Conservation (phyloP, 2,329 filamentous ascomycete species). For the Penicillium sp. region DNA sequence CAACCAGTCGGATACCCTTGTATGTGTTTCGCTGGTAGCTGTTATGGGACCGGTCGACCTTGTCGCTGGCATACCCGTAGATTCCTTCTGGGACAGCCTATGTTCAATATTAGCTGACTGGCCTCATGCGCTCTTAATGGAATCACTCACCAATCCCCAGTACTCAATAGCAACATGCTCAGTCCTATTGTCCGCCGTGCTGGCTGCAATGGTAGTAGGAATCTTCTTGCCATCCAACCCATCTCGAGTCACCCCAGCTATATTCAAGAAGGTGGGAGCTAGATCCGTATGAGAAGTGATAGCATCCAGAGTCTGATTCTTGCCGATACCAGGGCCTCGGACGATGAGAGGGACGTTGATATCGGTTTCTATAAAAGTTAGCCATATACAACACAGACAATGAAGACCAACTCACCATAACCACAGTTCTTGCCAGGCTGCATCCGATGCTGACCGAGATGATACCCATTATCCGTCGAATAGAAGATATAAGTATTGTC, state of each 20-base stretch:
- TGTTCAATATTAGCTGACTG: not conserved
- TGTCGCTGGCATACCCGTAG: conserved; percentile 25
- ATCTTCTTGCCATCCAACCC: conserved; percentile 59
- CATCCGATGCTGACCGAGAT: conserved; percentile 57
- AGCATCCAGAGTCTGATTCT: conserved; percentile 40
- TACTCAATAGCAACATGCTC: conserved; percentile 60
- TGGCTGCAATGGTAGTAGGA: conserved; percentile 33
- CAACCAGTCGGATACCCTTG: conserved; percentile 57
- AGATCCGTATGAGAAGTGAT: conserved; percentile 63
- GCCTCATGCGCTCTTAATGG: conserved; percentile 1
- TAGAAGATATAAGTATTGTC: conserved; percentile 58
- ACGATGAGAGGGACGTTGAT: conserved; percentile 58
- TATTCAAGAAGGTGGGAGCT: conserved; percentile 57
- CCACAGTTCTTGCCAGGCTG: conserved; percentile 57
- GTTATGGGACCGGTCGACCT: conserved; percentile 12
- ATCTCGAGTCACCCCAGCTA: conserved; percentile 34
- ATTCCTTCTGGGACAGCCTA: conserved; percentile 28
- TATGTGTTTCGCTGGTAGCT: conserved; percentile 54
- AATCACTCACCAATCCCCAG: conserved; percentile 45
- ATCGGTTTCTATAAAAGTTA: conserved; percentile 36
- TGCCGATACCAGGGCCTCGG: conserved; percentile 54
- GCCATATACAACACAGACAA: too few species aligned
- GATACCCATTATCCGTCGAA: conserved; percentile 59
- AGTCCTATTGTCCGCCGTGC: conserved; percentile 28
- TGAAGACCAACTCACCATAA: conserved; percentile 44